phyloP scores from a whole-genome alignment of 83 land plant species.

The Thuja plicata region DNA sequence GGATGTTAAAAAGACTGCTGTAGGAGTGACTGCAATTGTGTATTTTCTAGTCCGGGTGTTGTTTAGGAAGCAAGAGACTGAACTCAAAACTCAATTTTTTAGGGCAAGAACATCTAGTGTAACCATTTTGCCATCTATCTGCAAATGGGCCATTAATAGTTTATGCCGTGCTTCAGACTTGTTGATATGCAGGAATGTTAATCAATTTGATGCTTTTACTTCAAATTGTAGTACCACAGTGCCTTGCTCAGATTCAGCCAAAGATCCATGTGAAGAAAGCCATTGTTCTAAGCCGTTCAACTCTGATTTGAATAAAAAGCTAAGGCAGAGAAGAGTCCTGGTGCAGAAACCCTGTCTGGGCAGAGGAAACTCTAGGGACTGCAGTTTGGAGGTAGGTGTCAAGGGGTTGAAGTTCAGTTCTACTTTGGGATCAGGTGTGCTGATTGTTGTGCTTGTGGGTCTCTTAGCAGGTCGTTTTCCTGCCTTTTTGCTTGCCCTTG shows the following conservation, averaged over 20 bases:
- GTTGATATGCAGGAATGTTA: background rate
- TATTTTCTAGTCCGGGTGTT: background rate
- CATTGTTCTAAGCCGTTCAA: background rate
- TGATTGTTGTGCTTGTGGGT: constrained; percentile 11
- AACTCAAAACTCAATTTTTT: background rate
- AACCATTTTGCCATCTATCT: background rate
- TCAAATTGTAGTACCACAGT: background rate
- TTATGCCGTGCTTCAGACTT: background rate
- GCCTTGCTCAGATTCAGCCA: background rate
- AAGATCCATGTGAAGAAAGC: background rate
- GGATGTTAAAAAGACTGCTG: constrained; percentile 6
- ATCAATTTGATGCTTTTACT: background rate
- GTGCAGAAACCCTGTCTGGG: background rate
- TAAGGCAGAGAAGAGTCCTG: background rate
- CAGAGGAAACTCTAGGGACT: background rate
- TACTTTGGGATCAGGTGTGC: background rate
- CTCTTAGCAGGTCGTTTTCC: constrained; percentile 3
- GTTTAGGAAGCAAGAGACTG: background rate
- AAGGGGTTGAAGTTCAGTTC: background rate
- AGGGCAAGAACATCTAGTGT: no score
- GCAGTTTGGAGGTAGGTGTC: background rate
- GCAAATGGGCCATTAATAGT: no score
- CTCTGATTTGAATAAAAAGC: background rate
- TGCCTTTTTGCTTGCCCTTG: constrained; percentile 8
- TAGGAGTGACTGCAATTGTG: constrained; percentile 8